Percentiles rank a stretch among this genome's conserved stretches.
These are phyloP conservation scores for barley (Hordeum vulgare) DNA, from an alignment of 176 grass and related monocot species.

Conservation along the genomic window DNA sequence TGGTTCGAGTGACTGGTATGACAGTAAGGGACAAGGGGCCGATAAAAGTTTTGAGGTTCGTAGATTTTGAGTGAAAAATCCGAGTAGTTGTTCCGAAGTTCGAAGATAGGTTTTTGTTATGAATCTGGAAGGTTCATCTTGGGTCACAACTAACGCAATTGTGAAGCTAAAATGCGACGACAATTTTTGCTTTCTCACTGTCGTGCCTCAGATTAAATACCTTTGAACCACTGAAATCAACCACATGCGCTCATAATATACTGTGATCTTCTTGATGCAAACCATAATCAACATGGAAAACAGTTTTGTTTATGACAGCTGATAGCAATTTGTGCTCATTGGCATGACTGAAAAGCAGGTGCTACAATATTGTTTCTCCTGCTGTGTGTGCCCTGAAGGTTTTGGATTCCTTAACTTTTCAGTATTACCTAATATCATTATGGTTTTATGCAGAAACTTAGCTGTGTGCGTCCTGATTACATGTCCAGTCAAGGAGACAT, in stretches of 20 bases:
- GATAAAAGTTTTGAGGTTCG: not conserved
- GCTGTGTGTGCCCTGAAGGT: not conserved
- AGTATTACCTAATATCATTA: conserved; percentile 3
- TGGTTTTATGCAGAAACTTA: conserved; percentile 38
- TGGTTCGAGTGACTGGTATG: not conserved
- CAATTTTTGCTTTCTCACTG: not conserved
- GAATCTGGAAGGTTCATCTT: not conserved
- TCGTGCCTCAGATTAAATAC: conserved; percentile 1
- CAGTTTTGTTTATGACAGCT: not conserved
- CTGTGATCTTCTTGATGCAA: not conserved
- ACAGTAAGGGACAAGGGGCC: not conserved
- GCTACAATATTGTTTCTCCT: not conserved
- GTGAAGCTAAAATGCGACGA: not conserved
- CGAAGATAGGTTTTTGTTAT: not conserved
- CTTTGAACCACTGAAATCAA: not conserved
- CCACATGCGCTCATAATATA: not conserved
- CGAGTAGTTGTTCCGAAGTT: not conserved
- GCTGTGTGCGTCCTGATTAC: conserved; percentile 63
- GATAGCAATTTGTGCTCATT: not conserved
- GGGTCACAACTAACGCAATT: not conserved
- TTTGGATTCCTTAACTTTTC: conserved; percentile 8
- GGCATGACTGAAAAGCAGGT: not conserved
- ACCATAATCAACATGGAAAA: not conserved
- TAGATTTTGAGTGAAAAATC: not conserved
- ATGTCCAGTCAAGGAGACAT: conserved; percentile 81